Evolutionary conservation across 2,329 filamentous ascomycete species (phyloP).

Genomic region (Calonectria multiphialidica): DNA sequence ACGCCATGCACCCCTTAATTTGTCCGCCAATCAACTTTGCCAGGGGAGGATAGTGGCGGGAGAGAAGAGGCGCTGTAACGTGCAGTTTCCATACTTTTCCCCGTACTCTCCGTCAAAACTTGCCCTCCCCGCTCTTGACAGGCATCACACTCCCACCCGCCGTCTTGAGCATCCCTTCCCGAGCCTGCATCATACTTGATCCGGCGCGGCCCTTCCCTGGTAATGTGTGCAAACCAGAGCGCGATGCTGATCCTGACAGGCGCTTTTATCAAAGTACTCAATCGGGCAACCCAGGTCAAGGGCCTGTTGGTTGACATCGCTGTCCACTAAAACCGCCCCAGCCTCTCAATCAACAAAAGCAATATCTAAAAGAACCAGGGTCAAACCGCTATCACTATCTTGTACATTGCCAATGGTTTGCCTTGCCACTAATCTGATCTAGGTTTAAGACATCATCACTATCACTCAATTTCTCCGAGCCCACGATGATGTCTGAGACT

Average conservation of each 20-base stretch:
- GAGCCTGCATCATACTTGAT: background rate
- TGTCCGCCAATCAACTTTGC: constrained; percentile 24
- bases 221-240: background rate
- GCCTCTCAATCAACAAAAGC: background rate
- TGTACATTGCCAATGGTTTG: constrained; percentile 5
- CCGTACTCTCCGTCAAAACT: background rate
- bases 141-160: background rate
- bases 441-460: background rate
- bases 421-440: background rate
- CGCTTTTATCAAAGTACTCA: background rate
- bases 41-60: background rate
- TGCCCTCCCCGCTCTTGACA: background rate
- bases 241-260: constrained; percentile 10
- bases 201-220: background rate
- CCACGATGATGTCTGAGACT: background rate
- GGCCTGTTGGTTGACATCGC: background rate
- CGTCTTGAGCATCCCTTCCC: background rate
- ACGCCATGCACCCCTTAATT: constrained; percentile 38
- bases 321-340: background rate
- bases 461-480: background rate
- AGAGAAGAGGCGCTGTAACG: background rate
- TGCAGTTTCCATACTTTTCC: background rate
- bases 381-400: background rate
- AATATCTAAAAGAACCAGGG: background rate
- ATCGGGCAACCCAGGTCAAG: background rate